phyloP scores from a whole-genome alignment of 352 stramenopile species.

The Pythium angustatum region DNA sequence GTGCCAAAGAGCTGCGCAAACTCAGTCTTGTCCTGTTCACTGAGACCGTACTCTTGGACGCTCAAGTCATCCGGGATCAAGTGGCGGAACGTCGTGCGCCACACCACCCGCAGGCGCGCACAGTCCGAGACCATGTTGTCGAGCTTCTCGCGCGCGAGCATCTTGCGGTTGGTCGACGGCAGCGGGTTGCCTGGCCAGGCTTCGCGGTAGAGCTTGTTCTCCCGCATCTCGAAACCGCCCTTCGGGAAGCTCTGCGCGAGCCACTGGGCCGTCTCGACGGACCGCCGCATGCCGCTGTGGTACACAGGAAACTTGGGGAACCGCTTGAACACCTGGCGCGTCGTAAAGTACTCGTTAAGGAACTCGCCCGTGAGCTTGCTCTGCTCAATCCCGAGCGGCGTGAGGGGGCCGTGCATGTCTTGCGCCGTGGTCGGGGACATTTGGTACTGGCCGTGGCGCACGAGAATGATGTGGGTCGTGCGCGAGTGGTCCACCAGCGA shows the following conservation, averaged over 20 bases:
- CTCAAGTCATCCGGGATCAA: conserved; percentile 58
- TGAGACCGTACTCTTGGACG: conserved; percentile 30
- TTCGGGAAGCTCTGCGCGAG: conserved; percentile 47
- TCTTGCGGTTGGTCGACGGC: conserved; percentile 62
- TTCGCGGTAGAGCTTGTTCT: conserved; percentile 74
- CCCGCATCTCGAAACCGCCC: conserved; percentile 37
- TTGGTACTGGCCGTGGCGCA: conserved; percentile 68
- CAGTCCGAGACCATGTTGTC: conserved; percentile 77
- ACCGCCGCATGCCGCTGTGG: conserved; percentile 56
- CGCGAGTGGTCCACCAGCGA: conserved; percentile 64
- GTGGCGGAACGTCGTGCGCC: conserved; percentile 69
- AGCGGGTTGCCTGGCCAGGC: conserved; percentile 67
- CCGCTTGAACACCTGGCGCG: conserved; percentile 53
- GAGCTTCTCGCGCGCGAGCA: conserved; percentile 63
- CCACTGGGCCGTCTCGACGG: conserved; percentile 51
- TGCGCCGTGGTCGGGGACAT: conserved; percentile 46
- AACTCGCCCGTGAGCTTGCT: conserved; percentile 49
- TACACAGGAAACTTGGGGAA: conserved; percentile 60
- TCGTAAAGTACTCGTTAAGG: conserved; percentile 46
- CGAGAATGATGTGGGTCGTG: conserved; percentile 69
- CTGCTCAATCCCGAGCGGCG: conserved; percentile 54
- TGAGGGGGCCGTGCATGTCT: conserved; percentile 58
- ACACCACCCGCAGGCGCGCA: conserved; percentile 60
- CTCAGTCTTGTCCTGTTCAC: conserved; percentile 29
- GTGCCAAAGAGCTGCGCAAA: conserved; percentile 38